These are phyloP conservation scores for Nicotiana otophora DNA, from an alignment of 257 asterid species.

Conservation along the genomic window DNA sequence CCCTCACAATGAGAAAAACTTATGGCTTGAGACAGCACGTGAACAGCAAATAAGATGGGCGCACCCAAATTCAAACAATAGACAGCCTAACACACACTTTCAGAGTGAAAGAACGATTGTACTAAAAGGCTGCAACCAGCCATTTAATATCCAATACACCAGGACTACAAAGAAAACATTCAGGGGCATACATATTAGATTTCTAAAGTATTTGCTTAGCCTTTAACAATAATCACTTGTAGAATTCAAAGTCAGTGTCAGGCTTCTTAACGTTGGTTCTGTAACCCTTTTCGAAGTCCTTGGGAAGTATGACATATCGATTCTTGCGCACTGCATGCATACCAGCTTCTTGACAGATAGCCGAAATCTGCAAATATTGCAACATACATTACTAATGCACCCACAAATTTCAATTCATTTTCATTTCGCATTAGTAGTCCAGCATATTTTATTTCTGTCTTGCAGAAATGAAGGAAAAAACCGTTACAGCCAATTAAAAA, in stretches of 20 bases:
- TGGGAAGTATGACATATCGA: constrained; percentile 75
- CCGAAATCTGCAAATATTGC: background rate
- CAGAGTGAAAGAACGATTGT: background rate
- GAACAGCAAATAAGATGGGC: background rate
- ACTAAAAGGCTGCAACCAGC: background rate
- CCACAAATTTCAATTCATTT: background rate
- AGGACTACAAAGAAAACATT: background rate
- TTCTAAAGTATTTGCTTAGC: background rate
- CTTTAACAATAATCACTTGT: constrained; percentile 25
- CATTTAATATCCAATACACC: background rate
- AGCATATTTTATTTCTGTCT: background rate
- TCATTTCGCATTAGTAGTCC: background rate
- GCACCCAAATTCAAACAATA: background rate
- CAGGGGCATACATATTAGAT: background rate
- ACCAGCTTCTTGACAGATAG: constrained; percentile 34
- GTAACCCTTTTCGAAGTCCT: constrained; percentile 89
- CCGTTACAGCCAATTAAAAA: background rate
- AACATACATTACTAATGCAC: background rate
- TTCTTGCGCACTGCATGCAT: constrained; percentile 92
- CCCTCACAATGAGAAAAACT: background rate
- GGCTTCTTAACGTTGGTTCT: constrained; percentile 85
- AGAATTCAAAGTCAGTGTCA: constrained; percentile 78
- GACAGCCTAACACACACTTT: background rate
- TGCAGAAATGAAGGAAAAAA: background rate
- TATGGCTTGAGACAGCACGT: background rate